These are phyloP conservation scores for Nymphaea colorata DNA, from an alignment of 164 flowering plant species.

Conservation along the genomic window DNA sequence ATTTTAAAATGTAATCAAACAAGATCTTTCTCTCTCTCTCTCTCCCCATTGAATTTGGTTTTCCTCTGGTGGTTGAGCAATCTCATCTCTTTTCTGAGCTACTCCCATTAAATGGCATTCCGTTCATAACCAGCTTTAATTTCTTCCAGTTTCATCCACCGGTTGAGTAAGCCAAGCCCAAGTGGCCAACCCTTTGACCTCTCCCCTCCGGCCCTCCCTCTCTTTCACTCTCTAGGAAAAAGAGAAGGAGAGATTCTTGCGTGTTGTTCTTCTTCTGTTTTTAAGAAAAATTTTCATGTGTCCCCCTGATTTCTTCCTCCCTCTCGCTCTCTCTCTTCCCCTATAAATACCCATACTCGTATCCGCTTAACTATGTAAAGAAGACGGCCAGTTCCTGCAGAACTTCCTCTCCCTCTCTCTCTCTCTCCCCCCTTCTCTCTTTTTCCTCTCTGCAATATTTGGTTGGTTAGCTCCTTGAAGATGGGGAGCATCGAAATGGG, in stretches of 20 bases:
- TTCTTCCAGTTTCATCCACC: slow-evolving; percentile 12
- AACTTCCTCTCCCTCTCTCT: background rate
- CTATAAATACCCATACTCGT: background rate
- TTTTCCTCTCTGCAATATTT: background rate
- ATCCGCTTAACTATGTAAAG: background rate
- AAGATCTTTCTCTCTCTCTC: background rate
- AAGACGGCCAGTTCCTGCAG: background rate
- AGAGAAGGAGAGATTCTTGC: background rate
- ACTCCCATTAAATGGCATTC: slow-evolving; percentile 16
- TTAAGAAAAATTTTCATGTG: background rate
- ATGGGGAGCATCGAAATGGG: slow-evolving; percentile 54
- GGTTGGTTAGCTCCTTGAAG: background rate
- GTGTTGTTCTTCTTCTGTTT: background rate
- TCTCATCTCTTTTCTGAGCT: slow-evolving; percentile 7
- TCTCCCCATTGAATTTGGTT: background rate
- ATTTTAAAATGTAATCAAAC: background rate
- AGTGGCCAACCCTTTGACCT: background rate
- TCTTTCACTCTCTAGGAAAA: background rate
- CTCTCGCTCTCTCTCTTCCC: background rate
- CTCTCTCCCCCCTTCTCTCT: background rate
- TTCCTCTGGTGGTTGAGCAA: slow-evolving; percentile 33
- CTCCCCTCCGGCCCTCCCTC: background rate
- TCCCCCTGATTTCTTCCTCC: too few relatives aligned
- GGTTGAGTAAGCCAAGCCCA: background rate
- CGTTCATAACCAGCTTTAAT: slow-evolving; percentile 6